Evolutionary conservation across 164 flowering plant genomes (phyloP), one percentile per base, ranked within the genome.

Genomic region (Umbellularia californica): DNA sequence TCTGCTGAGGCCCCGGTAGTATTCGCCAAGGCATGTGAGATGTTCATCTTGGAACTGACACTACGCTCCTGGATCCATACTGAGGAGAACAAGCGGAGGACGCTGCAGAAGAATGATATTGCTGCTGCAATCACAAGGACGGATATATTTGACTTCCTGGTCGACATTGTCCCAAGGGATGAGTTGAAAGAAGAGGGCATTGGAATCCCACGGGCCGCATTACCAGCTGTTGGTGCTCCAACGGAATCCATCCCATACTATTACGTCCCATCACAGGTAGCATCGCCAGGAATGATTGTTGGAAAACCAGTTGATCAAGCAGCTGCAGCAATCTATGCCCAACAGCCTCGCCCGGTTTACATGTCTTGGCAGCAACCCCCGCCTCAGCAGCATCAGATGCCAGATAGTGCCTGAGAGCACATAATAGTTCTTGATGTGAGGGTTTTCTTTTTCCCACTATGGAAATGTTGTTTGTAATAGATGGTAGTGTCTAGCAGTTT

Each of bases 61-160:
- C 60, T 77, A 55, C 79, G 79, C 1, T 72, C 79, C 22, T 77
- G 79, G 79, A 72, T 77, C 58, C 79, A 77, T 66, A 77, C 79
- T 24, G 79, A 77, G 72, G 79, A 77, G 68, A 77, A 77, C 79
- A 77, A 77, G 67, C 75, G 79, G 22, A 58, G 79, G 52, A 77
- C 79, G 10, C 60, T 77, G 72, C 79, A 77, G 75, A 77, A 77
- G 71, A 77, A 77, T 41, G 79, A 77, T 75, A 77, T 77, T 51
- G 79, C 79, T 35, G 79, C 79, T 9, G 79, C 79, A 27, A 72
- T 77, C 35, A 72, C 79, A 6, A 67, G 79, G 68, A 77, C 79
- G 0, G 79, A 77, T 66, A 77, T 77, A 72, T 77, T 77, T 14
- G 79, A 77, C 75, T 77, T 77, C 50, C 58, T 77, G 66, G 79